A percentile compares a stretch with the other conserved stretches of the same genome.
Conservation (phyloP, 2,329 filamentous ascomycete species). For the Hymenoscyphus fraxineus region DNA sequence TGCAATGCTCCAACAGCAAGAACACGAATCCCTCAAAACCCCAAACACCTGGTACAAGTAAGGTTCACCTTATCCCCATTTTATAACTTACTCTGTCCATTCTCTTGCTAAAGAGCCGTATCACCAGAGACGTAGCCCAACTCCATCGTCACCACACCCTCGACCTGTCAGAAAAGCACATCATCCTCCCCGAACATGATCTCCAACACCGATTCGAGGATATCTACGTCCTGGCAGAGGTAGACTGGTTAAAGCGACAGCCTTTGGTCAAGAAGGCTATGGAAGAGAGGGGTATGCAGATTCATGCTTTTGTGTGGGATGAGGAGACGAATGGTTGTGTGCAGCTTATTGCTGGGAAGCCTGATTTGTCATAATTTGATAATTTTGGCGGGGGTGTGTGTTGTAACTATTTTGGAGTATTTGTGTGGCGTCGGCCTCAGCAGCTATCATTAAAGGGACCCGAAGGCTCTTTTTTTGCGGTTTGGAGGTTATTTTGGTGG, state of each 20-base stretch:
- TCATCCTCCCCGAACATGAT: slow-evolving; percentile 33
- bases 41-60: slow-evolving; percentile 50
- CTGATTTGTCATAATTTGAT: not conserved
- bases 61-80: not conserved
- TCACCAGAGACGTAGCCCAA: slow-evolving; percentile 23
- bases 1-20: slow-evolving; percentile 41
- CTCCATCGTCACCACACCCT: slow-evolving; percentile 22
- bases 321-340: slow-evolving; percentile 52
- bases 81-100: slow-evolving; percentile 5
- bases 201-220: slow-evolving; percentile 54
- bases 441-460: too few species aligned
- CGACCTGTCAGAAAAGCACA: slow-evolving; percentile 11
- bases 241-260: slow-evolving; percentile 55
- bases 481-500: too few species aligned
- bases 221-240: slow-evolving; percentile 57
- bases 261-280: slow-evolving; percentile 57
- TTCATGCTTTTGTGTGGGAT: slow-evolving; percentile 63
- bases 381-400: not conserved
- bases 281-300: slow-evolving; percentile 52
- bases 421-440: too few species aligned
- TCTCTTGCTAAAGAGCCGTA: slow-evolving; percentile 15
- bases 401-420: too few species aligned
- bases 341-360: slow-evolving; percentile 44
- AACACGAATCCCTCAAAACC: not conserved
- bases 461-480: too few species aligned